phyloP scores from a whole-genome alignment of 2,329 filamentous ascomycete species.

The Colletotrichum costaricense region DNA sequence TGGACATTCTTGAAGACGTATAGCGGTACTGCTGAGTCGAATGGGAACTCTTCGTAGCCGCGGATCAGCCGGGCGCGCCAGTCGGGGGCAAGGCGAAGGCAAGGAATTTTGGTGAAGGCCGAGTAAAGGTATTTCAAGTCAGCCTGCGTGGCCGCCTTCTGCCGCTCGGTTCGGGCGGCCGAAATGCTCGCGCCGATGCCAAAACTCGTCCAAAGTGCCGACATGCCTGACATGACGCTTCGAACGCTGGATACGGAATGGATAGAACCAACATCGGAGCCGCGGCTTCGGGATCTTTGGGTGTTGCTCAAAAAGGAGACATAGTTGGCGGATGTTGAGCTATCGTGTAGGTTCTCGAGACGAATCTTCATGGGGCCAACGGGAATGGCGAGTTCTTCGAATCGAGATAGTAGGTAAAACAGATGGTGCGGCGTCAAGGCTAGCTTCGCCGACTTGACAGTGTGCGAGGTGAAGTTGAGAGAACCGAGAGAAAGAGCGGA shows the following conservation, averaged over 20 bases:
- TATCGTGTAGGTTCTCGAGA: constrained; percentile 92
- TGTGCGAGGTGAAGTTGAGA: constrained; percentile 85
- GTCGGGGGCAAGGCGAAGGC: constrained; percentile 89
- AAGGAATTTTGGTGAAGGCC: constrained; percentile 97
- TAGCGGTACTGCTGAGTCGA: constrained; percentile 96
- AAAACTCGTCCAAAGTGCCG: constrained; percentile 89
- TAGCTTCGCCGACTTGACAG: constrained; percentile 88
- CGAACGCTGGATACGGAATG: constrained; percentile 96
- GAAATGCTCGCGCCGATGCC: constrained; percentile 84
- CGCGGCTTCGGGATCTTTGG: constrained; percentile 81
- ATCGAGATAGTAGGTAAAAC: constrained; percentile 94
- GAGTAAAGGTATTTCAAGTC: constrained; percentile 98
- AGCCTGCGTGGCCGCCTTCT: constrained; percentile 84
- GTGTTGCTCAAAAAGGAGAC: constrained; percentile 93
- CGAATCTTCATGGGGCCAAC: constrained; percentile 97
- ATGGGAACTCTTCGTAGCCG: constrained; percentile 97
- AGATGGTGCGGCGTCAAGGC: constrained; percentile 95
- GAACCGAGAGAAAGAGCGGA: constrained; percentile 88
- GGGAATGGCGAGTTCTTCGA: constrained; percentile 90
- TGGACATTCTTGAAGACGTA: constrained; percentile 97
- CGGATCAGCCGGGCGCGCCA: constrained; percentile 90
- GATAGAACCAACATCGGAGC: constrained; percentile 89
- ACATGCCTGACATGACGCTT: constrained; percentile 98
- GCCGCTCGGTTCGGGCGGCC: constrained; percentile 85
- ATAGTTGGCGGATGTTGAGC: constrained; percentile 88